phyloP scores from a whole-genome alignment of 2,329 filamentous ascomycete species.

The Whalleya microplaca region DNA sequence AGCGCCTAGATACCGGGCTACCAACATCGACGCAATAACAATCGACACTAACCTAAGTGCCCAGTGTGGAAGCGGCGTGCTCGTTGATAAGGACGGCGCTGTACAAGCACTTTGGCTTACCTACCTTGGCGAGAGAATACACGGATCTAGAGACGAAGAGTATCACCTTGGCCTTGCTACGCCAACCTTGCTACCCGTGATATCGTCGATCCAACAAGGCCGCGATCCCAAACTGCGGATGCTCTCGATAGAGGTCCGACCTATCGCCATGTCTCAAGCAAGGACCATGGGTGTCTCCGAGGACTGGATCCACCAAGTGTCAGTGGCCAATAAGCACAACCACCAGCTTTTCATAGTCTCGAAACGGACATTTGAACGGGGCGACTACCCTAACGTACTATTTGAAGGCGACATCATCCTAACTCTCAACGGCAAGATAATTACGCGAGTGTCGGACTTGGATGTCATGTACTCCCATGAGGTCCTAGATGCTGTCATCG shows the following conservation, averaged over 20 bases:
- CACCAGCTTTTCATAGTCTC: slow-evolving; percentile 99
- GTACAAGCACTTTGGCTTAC: slow-evolving; percentile 97
- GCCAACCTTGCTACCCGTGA: slow-evolving; percentile 85
- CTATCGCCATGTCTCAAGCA: slow-evolving; percentile 95
- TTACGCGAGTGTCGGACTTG: slow-evolving; percentile 89
- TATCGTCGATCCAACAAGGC: slow-evolving; percentile 81
- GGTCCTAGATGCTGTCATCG: slow-evolving; percentile 79
- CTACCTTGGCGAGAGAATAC: slow-evolving; percentile 88
- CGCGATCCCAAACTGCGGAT: slow-evolving; percentile 82
- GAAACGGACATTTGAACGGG: slow-evolving; percentile 75
- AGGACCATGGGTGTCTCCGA: slow-evolving; percentile 97
- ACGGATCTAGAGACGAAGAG: slow-evolving; percentile 86
- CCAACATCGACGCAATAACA: slow-evolving; percentile 96
- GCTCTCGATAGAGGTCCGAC: slow-evolving; percentile 90
- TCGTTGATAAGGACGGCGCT: slow-evolving; percentile 86
- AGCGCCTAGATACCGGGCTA: slow-evolving; percentile 89
- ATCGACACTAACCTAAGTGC: slow-evolving; percentile 91
- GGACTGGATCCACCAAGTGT: slow-evolving; percentile 91
- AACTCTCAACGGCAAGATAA: slow-evolving; percentile 86
- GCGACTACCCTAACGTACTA: slow-evolving; percentile 58
- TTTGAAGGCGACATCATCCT: slow-evolving; percentile 92
- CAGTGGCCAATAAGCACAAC: slow-evolving; percentile 83
- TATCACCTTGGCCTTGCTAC: slow-evolving; percentile 94
- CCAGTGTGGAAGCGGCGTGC: slow-evolving; percentile 91
- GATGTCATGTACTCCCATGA: slow-evolving; percentile 96